Percentiles rank a stretch among this genome's conserved stretches.
Evolutionary conservation across 2,329 filamentous ascomycete species (phyloP).

Genomic region (Aspergillus piperis): DNA sequence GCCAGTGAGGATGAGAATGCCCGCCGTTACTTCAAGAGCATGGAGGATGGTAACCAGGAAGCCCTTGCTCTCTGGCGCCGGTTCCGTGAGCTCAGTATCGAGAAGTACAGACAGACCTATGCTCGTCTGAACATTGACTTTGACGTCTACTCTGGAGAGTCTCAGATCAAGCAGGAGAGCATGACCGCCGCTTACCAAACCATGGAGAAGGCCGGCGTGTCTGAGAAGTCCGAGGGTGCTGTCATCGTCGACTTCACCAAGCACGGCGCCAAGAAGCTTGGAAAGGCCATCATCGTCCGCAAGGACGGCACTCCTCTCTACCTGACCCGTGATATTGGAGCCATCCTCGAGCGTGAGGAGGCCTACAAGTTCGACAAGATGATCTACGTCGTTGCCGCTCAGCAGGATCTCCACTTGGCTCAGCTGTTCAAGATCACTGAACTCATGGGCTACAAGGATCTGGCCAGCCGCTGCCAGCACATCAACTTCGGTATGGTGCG

Average conservation of each 20-base stretch:
- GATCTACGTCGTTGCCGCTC: constrained; percentile 66
- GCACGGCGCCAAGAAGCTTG: constrained; percentile 67
- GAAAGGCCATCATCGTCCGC: constrained; percentile 66
- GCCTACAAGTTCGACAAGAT: constrained; percentile 66
- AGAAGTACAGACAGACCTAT: constrained; percentile 66
- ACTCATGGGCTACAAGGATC: constrained; percentile 62
- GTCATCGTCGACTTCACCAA: constrained; percentile 70
- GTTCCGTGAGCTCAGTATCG: constrained; percentile 65
- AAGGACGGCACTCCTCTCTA: constrained; percentile 69
- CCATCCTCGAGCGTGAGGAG: constrained; percentile 63
- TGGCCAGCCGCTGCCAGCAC: constrained; percentile 61
- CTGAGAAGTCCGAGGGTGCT: constrained; percentile 66
- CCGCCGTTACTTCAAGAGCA: constrained; percentile 66
- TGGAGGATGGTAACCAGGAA: constrained; percentile 63
- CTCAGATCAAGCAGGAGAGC: constrained; percentile 63
- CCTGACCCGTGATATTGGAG: constrained; percentile 69
- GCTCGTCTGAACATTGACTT: constrained; percentile 65
- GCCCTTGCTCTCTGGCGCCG: constrained; percentile 63
- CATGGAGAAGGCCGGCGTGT: constrained; percentile 62
- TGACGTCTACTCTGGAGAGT: constrained; percentile 70
- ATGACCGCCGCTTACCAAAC: constrained; percentile 61
- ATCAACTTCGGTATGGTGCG: constrained; percentile 69
- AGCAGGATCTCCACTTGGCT: constrained; percentile 65
- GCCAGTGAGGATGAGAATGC: constrained; percentile 62
- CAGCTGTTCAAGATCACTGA: constrained; percentile 67